Conservation (phyloP, 2,329 filamentous ascomycete species). For the Bipolaris sorokiniana region DNA sequence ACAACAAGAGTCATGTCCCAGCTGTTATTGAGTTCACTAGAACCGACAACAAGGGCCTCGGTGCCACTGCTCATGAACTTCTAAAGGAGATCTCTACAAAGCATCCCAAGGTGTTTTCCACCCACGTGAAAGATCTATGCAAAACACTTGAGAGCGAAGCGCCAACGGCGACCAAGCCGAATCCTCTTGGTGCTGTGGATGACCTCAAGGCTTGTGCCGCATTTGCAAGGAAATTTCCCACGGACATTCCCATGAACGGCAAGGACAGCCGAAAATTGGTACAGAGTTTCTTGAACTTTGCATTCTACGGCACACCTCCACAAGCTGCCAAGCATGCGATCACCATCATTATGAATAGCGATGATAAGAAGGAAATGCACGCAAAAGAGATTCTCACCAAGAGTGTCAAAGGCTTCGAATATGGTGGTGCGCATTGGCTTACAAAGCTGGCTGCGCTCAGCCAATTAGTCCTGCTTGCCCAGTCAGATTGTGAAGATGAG, state of each 20-base stretch:
- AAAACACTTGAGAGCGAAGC: constrained; percentile 82
- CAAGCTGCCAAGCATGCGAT: constrained; percentile 92
- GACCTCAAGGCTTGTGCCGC: constrained; percentile 92
- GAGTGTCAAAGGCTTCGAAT: constrained; percentile 75
- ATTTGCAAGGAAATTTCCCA: constrained; percentile 84
- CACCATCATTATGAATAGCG: constrained; percentile 80
- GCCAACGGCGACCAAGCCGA: constrained; percentile 70
- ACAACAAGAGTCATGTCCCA: constrained; percentile 92
- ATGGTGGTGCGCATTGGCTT: constrained; percentile 75
- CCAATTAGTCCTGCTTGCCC: constrained; percentile 77
- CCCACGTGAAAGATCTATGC: constrained; percentile 89
- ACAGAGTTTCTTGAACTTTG: constrained; percentile 81
- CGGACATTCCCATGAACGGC: constrained; percentile 70
- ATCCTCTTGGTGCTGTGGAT: constrained; percentile 79
- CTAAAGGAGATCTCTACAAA: constrained; percentile 89
- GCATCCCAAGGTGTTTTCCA: constrained; percentile 89
- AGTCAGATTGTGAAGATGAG: constrained; percentile 70
- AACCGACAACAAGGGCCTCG: constrained; percentile 79
- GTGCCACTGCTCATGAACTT: constrained; percentile 81
- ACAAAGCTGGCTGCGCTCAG: constrained; percentile 72
- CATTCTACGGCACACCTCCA: constrained; percentile 79
- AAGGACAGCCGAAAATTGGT: constrained; percentile 75
- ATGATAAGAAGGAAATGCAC: constrained; percentile 80
- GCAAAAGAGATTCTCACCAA: constrained; percentile 82
- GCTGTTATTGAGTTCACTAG: constrained; percentile 88